phyloP scores from a whole-genome alignment of 371 early-diverging fungal species.

The Mortierella sp. region DNA sequence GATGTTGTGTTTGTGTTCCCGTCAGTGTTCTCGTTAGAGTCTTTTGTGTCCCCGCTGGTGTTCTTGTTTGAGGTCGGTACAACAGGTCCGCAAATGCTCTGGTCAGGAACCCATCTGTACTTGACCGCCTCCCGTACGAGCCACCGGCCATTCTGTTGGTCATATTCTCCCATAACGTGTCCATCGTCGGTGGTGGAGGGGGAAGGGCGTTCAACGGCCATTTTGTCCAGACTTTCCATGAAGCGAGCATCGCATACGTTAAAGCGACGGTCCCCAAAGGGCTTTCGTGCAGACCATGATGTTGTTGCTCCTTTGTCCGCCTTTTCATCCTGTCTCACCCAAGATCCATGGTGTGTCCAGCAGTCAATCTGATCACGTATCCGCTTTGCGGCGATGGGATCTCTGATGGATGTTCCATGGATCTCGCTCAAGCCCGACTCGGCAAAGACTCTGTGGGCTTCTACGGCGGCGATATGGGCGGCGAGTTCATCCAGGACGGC shows the following conservation, averaged over 20 bases:
- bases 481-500: conserved; percentile 23
- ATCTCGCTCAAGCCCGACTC: conserved; percentile 5
- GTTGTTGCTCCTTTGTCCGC: neutral
- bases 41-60: neutral
- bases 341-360: conserved; percentile 37
- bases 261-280: conserved; percentile 25
- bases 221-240: conserved; percentile 10
- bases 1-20: neutral
- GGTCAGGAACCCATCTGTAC: conserved; percentile 46
- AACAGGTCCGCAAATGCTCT: conserved; percentile 31
- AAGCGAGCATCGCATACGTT: conserved; percentile 31
- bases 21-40: neutral
- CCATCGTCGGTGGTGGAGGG: too few species aligned
- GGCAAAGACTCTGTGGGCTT: conserved; percentile 27
- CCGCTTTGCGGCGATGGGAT: neutral
- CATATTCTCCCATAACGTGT: conserved; percentile 10
- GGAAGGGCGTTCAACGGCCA: neutral
- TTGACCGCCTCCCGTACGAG: conserved; percentile 48
- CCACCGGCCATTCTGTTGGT: conserved; percentile 18
- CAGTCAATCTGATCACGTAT: conserved; percentile 46
- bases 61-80: neutral
- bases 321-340: conserved; percentile 28
- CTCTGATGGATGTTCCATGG: conserved; percentile 20
- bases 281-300: conserved; percentile 15
- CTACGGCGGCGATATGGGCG: conserved; percentile 14